phyloP scores from a whole-genome alignment of 1,284 basidiomycete genomes.

The Trametes versicolor region DNA sequence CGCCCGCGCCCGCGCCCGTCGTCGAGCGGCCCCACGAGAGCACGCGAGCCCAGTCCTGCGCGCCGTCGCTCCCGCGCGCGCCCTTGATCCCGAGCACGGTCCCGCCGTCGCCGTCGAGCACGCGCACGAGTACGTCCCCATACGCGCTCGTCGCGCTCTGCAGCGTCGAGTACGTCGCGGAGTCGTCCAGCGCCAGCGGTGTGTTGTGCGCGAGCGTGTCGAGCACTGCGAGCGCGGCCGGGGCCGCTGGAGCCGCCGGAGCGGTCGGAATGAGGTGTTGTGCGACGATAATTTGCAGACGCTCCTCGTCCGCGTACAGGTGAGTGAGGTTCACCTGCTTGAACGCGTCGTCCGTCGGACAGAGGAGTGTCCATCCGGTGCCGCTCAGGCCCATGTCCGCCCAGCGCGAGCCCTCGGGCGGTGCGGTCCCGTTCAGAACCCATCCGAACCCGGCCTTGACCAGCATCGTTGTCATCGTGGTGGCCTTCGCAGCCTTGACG shows the following conservation, averaged over 20 bases:
- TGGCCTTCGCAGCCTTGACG: slow-evolving; percentile 86
- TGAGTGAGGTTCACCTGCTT: slow-evolving; percentile 87
- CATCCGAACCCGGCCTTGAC: slow-evolving; percentile 87
- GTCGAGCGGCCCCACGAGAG: slow-evolving; percentile 86
- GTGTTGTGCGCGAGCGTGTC: slow-evolving; percentile 67
- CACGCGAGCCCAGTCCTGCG: slow-evolving; percentile 81
- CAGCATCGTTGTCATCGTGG: slow-evolving; percentile 89
- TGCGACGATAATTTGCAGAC: slow-evolving; percentile 76
- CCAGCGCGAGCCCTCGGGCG: slow-evolving; percentile 72
- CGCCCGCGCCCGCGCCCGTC: slow-evolving; percentile 74
- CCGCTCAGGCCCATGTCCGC: slow-evolving; percentile 57
- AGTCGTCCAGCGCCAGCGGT: slow-evolving; percentile 78
- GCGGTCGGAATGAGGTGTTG: slow-evolving; percentile 88
- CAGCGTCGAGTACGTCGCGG: slow-evolving; percentile 79
- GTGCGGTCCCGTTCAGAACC: slow-evolving; percentile 87
- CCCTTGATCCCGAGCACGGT: slow-evolving; percentile 79
- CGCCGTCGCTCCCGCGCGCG: slow-evolving; percentile 79
- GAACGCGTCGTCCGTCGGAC: slow-evolving; percentile 94
- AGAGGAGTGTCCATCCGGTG: slow-evolving; percentile 85
- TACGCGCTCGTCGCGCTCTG: slow-evolving; percentile 61
- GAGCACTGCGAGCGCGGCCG: slow-evolving; percentile 35
- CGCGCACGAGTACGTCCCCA: slow-evolving; percentile 85
- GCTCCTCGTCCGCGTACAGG: slow-evolving; percentile 71
- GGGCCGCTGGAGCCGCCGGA: neutral
- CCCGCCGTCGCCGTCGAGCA: slow-evolving; percentile 53